Conservation (phyloP, 2,329 filamentous ascomycete species). For the Venturia pyrina region DNA sequence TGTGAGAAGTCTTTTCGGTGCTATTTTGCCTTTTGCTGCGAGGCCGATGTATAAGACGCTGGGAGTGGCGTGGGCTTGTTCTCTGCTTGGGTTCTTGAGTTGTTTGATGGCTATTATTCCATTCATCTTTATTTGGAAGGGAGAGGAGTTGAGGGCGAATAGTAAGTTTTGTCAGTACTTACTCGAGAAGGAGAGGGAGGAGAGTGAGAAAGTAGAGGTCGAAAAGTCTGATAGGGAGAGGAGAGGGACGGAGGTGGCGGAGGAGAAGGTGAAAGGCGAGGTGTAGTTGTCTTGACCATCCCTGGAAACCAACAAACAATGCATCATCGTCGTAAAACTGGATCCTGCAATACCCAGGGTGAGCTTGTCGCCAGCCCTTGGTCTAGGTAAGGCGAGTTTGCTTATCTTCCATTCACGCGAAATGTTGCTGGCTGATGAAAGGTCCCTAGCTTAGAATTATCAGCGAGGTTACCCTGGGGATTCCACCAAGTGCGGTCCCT, state of each 20-base stretch:
- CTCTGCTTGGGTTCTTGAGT: constrained; percentile 39
- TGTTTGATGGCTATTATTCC: constrained; percentile 44
- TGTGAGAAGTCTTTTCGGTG: constrained; percentile 67
- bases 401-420: too few relatives aligned
- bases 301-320: too few relatives aligned
- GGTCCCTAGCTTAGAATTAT: too few relatives aligned
- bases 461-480: too few relatives aligned
- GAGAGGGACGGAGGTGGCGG: background rate
- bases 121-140: constrained; percentile 48
- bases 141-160: constrained; percentile 42
- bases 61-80: constrained; percentile 58
- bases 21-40: constrained; percentile 40
- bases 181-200: constrained; percentile 27
- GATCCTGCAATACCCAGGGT: too few relatives aligned
- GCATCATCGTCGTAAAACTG: too few relatives aligned
- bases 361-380: too few relatives aligned
- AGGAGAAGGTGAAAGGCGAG: background rate
- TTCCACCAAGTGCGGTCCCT: too few relatives aligned
- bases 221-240: background rate
- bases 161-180: constrained; percentile 55
- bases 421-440: too few relatives aligned
- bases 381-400: too few relatives aligned
- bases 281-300: too few relatives aligned
- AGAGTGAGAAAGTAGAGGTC: constrained; percentile 13
- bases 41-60: constrained; percentile 52